A percentile compares a stretch with the other conserved stretches of the same genome.
phyloP scores from a whole-genome alignment of 2,329 filamentous ascomycete species.

The Stachybotrys echinatus region DNA sequence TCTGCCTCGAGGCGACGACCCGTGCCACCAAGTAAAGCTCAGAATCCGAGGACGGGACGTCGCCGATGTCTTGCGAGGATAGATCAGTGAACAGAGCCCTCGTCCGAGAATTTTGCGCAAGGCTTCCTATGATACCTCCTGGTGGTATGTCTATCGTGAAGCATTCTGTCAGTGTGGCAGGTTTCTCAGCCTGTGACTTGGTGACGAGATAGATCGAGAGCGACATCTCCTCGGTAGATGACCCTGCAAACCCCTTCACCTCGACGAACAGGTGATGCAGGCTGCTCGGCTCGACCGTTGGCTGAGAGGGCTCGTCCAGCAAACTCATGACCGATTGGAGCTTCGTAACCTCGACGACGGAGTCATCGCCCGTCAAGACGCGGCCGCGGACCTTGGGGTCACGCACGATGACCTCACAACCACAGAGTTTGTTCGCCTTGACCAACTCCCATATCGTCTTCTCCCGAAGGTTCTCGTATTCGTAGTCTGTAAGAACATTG shows the following conservation, averaged over 20 bases:
- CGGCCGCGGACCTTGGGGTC: constrained; percentile 79
- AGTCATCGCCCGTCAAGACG: constrained; percentile 87
- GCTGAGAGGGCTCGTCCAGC: constrained; percentile 72
- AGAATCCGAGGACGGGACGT: constrained; percentile 55
- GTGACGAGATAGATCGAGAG: constrained; percentile 74
- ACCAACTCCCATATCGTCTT: constrained; percentile 95
- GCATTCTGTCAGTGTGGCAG: constrained; percentile 72
- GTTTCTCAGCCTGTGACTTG: constrained; percentile 58
- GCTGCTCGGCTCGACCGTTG: constrained; percentile 60
- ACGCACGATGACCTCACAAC: constrained; percentile 89
- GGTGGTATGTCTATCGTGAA: constrained; percentile 75
- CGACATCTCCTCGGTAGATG: constrained; percentile 68
- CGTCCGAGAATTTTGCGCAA: constrained; percentile 62
- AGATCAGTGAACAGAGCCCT: constrained; percentile 87
- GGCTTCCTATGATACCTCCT: constrained; percentile 63
- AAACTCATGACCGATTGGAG: constrained; percentile 96
- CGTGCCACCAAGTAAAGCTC: constrained; percentile 82
- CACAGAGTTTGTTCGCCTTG: constrained; percentile 87
- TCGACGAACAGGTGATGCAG: constrained; percentile 81
- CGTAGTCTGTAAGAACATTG: constrained; percentile 83
- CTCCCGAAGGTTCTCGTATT: constrained; percentile 76
- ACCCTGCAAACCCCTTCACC: constrained; percentile 74
- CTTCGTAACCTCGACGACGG: constrained; percentile 83
- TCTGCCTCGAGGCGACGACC: constrained; percentile 57
- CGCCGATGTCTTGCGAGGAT: constrained; percentile 67